Evolutionary conservation across 306 rosid species (phyloP).

Genomic region (Malus sieversii): DNA sequence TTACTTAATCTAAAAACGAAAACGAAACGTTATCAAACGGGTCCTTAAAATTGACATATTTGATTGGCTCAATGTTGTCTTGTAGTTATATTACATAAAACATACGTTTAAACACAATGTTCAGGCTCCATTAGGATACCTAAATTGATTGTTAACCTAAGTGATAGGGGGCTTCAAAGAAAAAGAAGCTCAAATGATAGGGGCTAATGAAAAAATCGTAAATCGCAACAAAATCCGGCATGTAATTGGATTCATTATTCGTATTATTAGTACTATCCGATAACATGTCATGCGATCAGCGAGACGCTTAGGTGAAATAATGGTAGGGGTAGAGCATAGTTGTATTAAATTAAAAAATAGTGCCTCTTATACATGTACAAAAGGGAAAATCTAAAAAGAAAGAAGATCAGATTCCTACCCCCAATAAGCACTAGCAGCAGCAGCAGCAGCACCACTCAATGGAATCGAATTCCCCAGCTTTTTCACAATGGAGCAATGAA

Average conservation of each 20-base stretch:
- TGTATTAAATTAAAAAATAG: constrained; percentile 32
- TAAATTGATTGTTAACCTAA: neutral
- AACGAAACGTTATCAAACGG: neutral
- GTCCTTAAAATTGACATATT: neutral
- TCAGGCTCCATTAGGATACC: neutral
- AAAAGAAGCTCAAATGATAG: too few relatives aligned
- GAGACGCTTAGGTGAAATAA: neutral
- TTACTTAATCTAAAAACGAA: too few relatives aligned
- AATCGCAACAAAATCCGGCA: too few relatives aligned
- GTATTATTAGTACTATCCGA: too few relatives aligned
- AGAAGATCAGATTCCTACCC: constrained; percentile 32
- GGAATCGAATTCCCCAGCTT: constrained; percentile 57
- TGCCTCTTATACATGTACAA: constrained; percentile 50
- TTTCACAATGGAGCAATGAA: constrained; percentile 1
- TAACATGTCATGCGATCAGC: fast-evolving
- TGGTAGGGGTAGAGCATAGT: constrained; percentile 4
- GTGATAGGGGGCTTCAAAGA: too few relatives aligned
- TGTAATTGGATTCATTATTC: too few relatives aligned
- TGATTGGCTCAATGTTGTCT: too few relatives aligned
- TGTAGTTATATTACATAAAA: too few relatives aligned
- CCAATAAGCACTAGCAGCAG: neutral
- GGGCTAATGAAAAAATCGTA: too few relatives aligned
- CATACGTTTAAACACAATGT: neutral
- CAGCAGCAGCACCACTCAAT: constrained; percentile 31
- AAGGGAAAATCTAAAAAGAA: constrained; percentile 21